Conservation (phyloP, 768 basidiomycete genomes). For the Psilocybe sp. region DNA sequence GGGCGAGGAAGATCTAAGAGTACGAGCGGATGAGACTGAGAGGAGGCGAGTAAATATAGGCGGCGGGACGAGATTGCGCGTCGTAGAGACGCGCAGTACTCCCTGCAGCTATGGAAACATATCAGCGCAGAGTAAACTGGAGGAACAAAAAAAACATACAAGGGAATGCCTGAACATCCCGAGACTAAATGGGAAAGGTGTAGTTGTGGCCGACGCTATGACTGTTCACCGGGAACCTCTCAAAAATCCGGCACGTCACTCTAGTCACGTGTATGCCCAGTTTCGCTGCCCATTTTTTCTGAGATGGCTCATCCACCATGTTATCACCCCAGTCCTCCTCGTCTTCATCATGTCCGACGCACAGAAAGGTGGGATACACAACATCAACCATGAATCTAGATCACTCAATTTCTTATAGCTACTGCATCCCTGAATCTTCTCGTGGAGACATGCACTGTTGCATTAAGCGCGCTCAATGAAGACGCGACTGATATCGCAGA, state of each 20-base stretch:
- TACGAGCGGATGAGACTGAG: conserved; percentile 8
- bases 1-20: conserved; percentile 9
- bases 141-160: conserved; percentile 14
- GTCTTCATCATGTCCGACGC: conserved; percentile 32
- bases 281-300: conserved; percentile 7
- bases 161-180: conserved; percentile 27
- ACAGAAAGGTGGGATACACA: conserved; percentile 31
- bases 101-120: conserved; percentile 32
- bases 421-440: conserved; percentile 29
- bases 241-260: conserved; percentile 11
- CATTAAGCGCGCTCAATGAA: conserved; percentile 26
- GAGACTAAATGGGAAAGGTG: conserved; percentile 3
- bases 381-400: not conserved
- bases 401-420: conserved; percentile 19
- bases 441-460: conserved; percentile 35
- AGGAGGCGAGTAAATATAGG: conserved; percentile 16
- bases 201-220: conserved; percentile 1
- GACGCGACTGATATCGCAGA: conserved; percentile 11
- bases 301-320: conserved; percentile 12
- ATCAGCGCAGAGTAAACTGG: conserved; percentile 9
- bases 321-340: conserved; percentile 10
- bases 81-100: conserved; percentile 30
- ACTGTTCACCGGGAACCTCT: not conserved
- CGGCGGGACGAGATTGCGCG: conserved; percentile 14
- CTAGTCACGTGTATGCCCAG: conserved; percentile 12